Conservation (phyloP, 202 grass and related monocot species). For the Brachypodium distachyon region DNA sequence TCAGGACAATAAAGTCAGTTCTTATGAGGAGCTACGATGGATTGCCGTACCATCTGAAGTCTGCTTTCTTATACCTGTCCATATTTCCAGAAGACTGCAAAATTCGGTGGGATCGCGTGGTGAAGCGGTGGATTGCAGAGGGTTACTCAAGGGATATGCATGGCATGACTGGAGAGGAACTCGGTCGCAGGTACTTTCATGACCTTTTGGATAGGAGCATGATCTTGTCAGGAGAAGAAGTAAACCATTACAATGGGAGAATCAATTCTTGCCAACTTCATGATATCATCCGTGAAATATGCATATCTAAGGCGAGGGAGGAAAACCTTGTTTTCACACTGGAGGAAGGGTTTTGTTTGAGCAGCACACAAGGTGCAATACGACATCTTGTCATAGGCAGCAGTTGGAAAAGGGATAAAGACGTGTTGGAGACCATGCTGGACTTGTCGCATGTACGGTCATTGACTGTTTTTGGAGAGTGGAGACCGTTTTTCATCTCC, state of each 20-base stretch:
- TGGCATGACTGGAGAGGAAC: neutral
- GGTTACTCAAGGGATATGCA: neutral
- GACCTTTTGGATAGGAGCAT: slow-evolving; percentile 32
- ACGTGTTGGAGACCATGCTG: neutral
- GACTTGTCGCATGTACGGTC: neutral
- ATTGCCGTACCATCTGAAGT: slow-evolving; percentile 4
- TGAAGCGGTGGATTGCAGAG: slow-evolving; percentile 31
- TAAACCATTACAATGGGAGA: neutral
- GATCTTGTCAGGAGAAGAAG: neutral
- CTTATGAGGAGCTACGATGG: neutral
- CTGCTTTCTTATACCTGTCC: neutral
- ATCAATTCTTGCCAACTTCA: neutral
- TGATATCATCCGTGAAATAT: slow-evolving; percentile 18
- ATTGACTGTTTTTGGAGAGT: neutral
- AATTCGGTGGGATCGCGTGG: neutral
- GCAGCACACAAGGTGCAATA: neutral
- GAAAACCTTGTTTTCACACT: neutral
- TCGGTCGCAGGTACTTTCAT: neutral
- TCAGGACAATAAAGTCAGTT: neutral
- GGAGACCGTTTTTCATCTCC: neutral
- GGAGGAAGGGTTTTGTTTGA: neutral
- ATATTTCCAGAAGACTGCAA: neutral
- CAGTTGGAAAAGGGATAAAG: neutral
- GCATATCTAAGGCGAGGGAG: slow-evolving; percentile 1
- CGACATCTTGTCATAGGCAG: neutral